Percentiles rank a stretch among this genome's conserved stretches.
These are phyloP conservation scores for Sporothrix curviconia DNA, from an alignment of 2,329 filamentous ascomycete species.

Conservation along the genomic window DNA sequence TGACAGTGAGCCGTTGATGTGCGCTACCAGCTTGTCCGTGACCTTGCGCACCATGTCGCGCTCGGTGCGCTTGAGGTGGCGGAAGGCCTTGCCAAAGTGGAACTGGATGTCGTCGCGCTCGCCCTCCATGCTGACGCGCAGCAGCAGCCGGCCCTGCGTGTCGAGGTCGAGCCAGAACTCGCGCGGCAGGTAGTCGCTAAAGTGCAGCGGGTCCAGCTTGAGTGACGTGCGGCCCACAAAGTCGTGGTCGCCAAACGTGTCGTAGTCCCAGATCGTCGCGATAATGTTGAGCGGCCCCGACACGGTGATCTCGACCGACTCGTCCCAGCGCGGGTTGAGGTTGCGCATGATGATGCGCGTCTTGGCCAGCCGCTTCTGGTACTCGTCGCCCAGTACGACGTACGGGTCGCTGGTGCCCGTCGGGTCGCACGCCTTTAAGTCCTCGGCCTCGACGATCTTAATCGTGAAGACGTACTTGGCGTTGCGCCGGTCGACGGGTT, in stretches of 20 bases:
- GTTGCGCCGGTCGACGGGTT: constrained; percentile 56
- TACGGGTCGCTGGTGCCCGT: constrained; percentile 94
- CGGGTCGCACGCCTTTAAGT: constrained; percentile 95
- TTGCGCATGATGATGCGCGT: constrained; percentile 86
- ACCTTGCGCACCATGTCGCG: constrained; percentile 97
- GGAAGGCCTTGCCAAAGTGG: constrained; percentile 95
- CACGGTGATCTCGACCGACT: constrained; percentile 92
- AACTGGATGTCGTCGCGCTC: constrained; percentile 98
- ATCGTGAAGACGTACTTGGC: constrained; percentile 97
- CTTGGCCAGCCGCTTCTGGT: constrained; percentile 92
- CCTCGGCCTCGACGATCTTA: constrained; percentile 96
- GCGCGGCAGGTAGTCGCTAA: constrained; percentile 88
- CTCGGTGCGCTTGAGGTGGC: constrained; percentile 89
- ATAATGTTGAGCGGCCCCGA: constrained; percentile 88
- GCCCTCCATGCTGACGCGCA: constrained; percentile 96
- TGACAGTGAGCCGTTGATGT: constrained; percentile 86
- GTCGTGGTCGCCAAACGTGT: constrained; percentile 93
- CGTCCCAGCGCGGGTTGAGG: constrained; percentile 93
- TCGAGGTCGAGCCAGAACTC: constrained; percentile 98
- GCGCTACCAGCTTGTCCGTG: constrained; percentile 93
- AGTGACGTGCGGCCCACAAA: constrained; percentile 95
- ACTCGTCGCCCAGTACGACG: constrained; percentile 93
- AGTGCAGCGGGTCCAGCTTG: constrained; percentile 96
- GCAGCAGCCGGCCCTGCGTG: constrained; percentile 80
- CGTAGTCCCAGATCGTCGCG: constrained; percentile 97